Conservation (phyloP, 805 yeast genomes). For the Candida yuanshanica region DNA sequence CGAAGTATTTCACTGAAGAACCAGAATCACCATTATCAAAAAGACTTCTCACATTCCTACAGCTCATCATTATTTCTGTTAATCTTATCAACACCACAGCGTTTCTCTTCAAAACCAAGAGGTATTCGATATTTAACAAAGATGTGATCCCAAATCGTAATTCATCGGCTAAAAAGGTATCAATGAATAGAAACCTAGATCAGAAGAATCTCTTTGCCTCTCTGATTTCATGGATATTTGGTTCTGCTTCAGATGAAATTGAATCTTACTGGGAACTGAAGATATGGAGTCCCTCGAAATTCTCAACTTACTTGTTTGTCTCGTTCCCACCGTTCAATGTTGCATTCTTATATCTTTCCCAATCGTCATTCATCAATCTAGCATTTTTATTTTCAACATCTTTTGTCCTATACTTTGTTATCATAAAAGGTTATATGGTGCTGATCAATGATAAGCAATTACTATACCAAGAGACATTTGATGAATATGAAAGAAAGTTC, state of each 20-base stretch:
- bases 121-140: slow-evolving; percentile 22
- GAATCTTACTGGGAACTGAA: slow-evolving; percentile 46
- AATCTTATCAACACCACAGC: slow-evolving; percentile 16
- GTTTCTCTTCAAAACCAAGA: slow-evolving; percentile 21
- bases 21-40: slow-evolving; percentile 4
- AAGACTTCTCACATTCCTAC: slow-evolving; percentile 5
- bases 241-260: slow-evolving; percentile 9
- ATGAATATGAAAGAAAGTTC: slow-evolving; percentile 58
- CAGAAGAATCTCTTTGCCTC: slow-evolving; percentile 1
- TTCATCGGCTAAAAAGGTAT: slow-evolving; percentile 17
- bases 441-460: slow-evolving; percentile 54
- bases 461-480: slow-evolving; percentile 51
- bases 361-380: slow-evolving; percentile 32
- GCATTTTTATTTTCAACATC: slow-evolving; percentile 34
- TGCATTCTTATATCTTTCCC: slow-evolving; percentile 33
- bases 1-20: slow-evolving; percentile 15
- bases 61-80: slow-evolving; percentile 12
- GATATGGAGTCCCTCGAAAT: slow-evolving; percentile 65
- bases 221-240: not conserved
- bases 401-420: slow-evolving; percentile 31
- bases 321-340: slow-evolving; percentile 56
- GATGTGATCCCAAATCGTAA: slow-evolving; percentile 10
- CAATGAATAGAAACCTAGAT: slow-evolving; percentile 1
- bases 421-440: slow-evolving; percentile 39
- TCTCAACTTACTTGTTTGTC: slow-evolving; percentile 44